Conservation (phyloP, 2,329 filamentous ascomycete species). For the Trichoderma arundinaceum region DNA sequence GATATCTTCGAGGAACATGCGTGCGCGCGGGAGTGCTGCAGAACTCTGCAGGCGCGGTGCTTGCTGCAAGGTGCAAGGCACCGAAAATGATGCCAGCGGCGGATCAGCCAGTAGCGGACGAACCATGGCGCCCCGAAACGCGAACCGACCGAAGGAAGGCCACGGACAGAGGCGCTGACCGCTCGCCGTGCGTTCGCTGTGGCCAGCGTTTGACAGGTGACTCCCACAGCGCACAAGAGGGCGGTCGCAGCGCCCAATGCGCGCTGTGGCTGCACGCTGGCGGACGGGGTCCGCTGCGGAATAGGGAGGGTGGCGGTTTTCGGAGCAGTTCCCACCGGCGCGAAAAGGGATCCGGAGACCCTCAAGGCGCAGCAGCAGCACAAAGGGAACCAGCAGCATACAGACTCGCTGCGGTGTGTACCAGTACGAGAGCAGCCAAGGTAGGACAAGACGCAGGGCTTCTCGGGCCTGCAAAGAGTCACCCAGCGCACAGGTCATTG, state of each 20-base stretch:
- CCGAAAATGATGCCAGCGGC: conserved; percentile 15
- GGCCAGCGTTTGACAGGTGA: conserved; percentile 22
- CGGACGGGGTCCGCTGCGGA: conserved; percentile 22
- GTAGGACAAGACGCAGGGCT: conserved; percentile 18
- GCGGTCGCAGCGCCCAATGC: background rate
- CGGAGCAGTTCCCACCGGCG: conserved; percentile 23
- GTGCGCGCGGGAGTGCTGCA: no score
- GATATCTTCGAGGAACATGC: no score
- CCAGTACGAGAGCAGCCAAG: background rate
- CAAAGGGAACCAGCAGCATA: background rate
- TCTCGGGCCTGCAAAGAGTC: conserved; percentile 27
- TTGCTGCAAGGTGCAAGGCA: conserved; percentile 21
- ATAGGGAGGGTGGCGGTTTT: conserved; percentile 15
- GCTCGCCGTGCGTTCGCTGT: no score
- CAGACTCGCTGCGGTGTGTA: background rate
- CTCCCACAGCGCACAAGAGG: conserved; percentile 5
- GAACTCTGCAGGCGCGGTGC: no score
- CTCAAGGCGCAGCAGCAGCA: conserved; percentile 24
- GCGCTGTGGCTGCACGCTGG: conserved; percentile 13
- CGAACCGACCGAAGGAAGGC: background rate
- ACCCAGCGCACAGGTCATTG: conserved; percentile 29
- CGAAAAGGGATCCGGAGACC: conserved; percentile 5
- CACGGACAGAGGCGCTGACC: no score
- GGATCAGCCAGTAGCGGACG: conserved; percentile 23
- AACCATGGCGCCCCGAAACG: conserved; percentile 16